Base-by-base conservation (phyloP, 768 basidiomycete genomes). In the Coprinopsis strossmayeri region DNA sequence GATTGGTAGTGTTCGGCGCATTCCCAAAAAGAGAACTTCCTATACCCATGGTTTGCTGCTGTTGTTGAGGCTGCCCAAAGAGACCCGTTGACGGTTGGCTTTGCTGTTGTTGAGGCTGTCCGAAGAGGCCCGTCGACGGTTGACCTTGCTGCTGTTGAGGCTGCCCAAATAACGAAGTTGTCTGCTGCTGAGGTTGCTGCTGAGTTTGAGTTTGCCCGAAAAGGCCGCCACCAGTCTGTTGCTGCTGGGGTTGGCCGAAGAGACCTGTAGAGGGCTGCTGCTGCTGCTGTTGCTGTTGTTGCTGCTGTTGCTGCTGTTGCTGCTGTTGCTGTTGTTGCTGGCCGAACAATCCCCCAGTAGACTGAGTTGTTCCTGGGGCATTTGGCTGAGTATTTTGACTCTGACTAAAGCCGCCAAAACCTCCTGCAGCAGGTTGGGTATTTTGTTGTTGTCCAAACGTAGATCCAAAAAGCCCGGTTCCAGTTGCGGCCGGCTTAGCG, bases 1-100 rank as follows among this genome's bases (percentile, higher is more conserved):
- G 69, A 11, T 62, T 63, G 21, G 47, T 49, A 30, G 67, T 65
- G 15, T 46, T 44, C 24, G 25, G 28, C 11, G 44, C 43, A 11
- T 46, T 45, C 13, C 52, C 52, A 28, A 53, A 53, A 5, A 53
- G 25, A 10, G 44, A 37, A 26, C 20, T 17, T 7, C 50, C 35
- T 27, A 45, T 5, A 15, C 43, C 27, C 9, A 9, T 39, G 38
- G 30, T 7, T 15, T 32, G 25, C 44, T 45, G 45, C 28, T 38
- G 46, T 25, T 49, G 48, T 20, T 41, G 48, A 13, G 27, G 48
- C 34, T 49, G 46, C 2, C 45, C 52, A 37, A 47, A 52, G 3
- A 52, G 39, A 30, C 46, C 35, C 11, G 30, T 46, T 7, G 43
- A 3, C 13, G 20, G 48, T 50, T 53, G 46, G 35, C 23, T 20